Base-by-base conservation (phyloP, 352 stramenopile genomes). In the Globisporangium camurandrum region DNA sequence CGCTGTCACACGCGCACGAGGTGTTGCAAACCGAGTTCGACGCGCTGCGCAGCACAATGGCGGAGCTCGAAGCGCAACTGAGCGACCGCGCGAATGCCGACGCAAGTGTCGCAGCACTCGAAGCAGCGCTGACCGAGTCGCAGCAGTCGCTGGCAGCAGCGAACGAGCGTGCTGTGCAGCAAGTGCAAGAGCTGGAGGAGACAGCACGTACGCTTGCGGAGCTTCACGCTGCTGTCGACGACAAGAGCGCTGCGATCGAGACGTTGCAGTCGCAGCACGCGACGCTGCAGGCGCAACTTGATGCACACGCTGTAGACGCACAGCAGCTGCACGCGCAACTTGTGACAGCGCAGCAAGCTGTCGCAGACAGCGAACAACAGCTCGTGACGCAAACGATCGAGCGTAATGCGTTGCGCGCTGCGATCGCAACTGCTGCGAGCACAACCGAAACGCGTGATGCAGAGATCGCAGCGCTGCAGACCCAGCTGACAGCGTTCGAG, bases 111-210 rank as follows among this genome's bases (percentile, higher is more conserved):
- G 12, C 30, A 12, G 8, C 30, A 12, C 8, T 34, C 30, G 30
- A 34, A 19, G 39, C 22, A 27, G 20, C 16, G 22, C 39, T 28
- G 19, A 0, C 39, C 4, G 36, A 41, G 36, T 19, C 23, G 16
- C 36, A 41, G 20, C 36, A 41, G 7, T 23, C 42, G 26, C 24
- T 37, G 8, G 24, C 6, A 3, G 4, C 49, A 12, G 23, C 46
- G 3, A 24, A 48, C 2, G 34, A 53, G 24, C 47, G 54, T 23
- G 14, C 66, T 22, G 39, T 28, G 30, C 16, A 51, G 14, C 42
- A 52, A 14, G 26, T 50, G 28, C 8, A 39, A 20, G 47, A 22
- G 6, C 20, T 57, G 7, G 46, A 54, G 23, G 20, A 23, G 1
- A 30, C 47, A 16, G 24, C 38, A 19, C 37, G 52, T 24, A 34